Evolutionary conservation across 2,329 filamentous ascomycete species (phyloP), one percentile per base, ranked within the genome.

Genomic region (Pseudogymnoascus sp.): DNA sequence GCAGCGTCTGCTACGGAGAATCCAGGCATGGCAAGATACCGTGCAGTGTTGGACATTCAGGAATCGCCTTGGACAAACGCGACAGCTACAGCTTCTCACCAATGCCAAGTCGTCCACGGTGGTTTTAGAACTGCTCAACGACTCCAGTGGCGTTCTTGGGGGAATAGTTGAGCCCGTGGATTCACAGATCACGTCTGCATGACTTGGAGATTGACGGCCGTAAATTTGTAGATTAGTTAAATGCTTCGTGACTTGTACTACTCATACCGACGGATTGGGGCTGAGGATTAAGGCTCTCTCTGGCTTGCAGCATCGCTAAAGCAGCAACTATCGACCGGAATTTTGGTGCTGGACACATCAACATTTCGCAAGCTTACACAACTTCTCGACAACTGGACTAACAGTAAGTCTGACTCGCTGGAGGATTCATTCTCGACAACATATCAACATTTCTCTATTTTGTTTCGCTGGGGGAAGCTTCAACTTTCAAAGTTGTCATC

Each of bases 161-260:
- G 28, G 2, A 56, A 34, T 34, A 56, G 50, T 56, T 56, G 50
- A 56, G 28, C 50, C 14, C 16, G 50, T 56, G 50, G 28, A 36
- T 56, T 56, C 28, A 34, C 50, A 36, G 50, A 36, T 56, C 50
- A 34, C 28, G 4, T 34, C 50, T 53, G 28, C 50, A 56, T 34
- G 28, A 56, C 28, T 16, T 21, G 28, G 50, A 56, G 50, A 56
- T 34, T 11, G 28, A n/a, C 11, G 50, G 28, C 28, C 28, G 50
- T 56, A 56, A 56, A 56, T 28, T 12, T 34, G 50, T 56, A 56
- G 50, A 56, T 56, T 56, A 56, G 50, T 56, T 56, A 56, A 56
- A 56, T 56, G 50, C 50, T 56, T 34, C 28, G 50, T 56, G 50
- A 56, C 50, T 56, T 56, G 50, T 56, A 56, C 50, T 56, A 56